These are phyloP conservation scores for Tolypocladium inflatum DNA, from an alignment of 2,329 filamentous ascomycete genomes.

Conservation along the genomic window DNA sequence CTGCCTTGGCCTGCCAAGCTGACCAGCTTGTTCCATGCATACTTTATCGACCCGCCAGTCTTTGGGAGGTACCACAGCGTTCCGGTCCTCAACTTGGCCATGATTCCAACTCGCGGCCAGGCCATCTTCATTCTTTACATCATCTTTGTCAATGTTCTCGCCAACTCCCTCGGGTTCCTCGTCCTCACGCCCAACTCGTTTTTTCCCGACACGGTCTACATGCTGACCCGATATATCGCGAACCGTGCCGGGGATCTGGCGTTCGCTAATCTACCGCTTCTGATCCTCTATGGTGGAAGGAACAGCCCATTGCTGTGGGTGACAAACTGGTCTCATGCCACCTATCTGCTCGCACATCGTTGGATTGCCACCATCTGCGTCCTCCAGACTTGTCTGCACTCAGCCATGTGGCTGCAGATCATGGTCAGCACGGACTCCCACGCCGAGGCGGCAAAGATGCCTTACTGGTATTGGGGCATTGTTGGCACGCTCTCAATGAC, in stretches of 20 bases:
- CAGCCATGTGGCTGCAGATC: constrained; percentile 26
- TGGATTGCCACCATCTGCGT: constrained; percentile 36
- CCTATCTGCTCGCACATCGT: constrained; percentile 38
- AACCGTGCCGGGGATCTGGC: constrained; percentile 30
- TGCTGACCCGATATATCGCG: constrained; percentile 24
- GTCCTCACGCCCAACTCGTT: constrained; percentile 16
- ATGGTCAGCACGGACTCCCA: constrained; percentile 21
- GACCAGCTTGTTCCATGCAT: constrained; percentile 12
- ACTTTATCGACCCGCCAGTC: constrained; percentile 16
- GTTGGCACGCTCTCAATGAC: constrained; percentile 25
- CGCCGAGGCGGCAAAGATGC: constrained; percentile 10
- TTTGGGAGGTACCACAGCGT: constrained; percentile 14
- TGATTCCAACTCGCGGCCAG: constrained; percentile 31
- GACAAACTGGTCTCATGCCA: constrained; percentile 39
- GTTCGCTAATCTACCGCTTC: constrained; percentile 29
- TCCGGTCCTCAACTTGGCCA: constrained; percentile 10
- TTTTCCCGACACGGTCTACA: constrained; percentile 10
- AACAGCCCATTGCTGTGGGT: constrained; percentile 39
- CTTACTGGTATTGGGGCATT: constrained; percentile 35
- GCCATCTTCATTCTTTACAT: constrained; percentile 31
- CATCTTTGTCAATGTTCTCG: constrained; percentile 25
- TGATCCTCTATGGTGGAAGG: constrained; percentile 33
- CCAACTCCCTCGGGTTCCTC: constrained; percentile 19
- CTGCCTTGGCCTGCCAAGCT: constrained; percentile 4
- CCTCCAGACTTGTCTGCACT: constrained; percentile 36